A percentile compares a stretch with the other conserved stretches of the same genome.
Conservation (phyloP, 257 asterid species). For the Nicotiana attenuata region DNA sequence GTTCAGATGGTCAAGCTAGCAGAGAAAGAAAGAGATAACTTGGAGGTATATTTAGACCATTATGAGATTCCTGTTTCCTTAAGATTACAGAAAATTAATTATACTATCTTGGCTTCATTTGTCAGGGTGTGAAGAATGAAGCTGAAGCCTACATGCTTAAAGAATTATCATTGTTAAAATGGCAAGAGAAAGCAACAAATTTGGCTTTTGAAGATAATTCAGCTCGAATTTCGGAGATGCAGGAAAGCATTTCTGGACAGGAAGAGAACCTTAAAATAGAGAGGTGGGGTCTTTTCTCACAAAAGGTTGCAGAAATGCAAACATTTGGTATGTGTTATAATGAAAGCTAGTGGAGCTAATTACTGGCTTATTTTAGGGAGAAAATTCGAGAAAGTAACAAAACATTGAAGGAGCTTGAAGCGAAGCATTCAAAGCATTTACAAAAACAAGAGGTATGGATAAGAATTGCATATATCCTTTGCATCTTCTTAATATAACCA, state of each 20-base stretch:
- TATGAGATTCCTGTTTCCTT: not conserved
- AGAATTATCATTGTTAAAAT: conserved; percentile 71
- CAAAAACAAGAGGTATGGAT: conserved; percentile 73
- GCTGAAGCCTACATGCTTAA: conserved; percentile 97
- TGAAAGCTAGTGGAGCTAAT: not conserved
- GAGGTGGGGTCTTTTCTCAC: conserved; percentile 36
- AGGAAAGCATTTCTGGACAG: conserved; percentile 46
- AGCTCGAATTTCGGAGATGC: conserved; percentile 48
- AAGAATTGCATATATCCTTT: not conserved
- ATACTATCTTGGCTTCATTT: conserved; percentile 15
- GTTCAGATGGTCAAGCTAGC: conserved; percentile 98
- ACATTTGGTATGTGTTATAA: not conserved
- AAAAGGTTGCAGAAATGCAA: not conserved
- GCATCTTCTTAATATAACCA: not conserved
- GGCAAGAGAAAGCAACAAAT: conserved; percentile 93
- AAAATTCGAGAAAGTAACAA: conserved; percentile 33
- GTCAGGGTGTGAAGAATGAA: conserved; percentile 84
- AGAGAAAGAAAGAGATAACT: conserved; percentile 91
- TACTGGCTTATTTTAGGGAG: conserved; percentile 39
- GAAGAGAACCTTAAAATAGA: conserved; percentile 69
- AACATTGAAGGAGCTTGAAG: conserved; percentile 73
- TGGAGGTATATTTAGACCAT: conserved; percentile 55
- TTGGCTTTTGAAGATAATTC: conserved; percentile 72
- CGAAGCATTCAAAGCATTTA: conserved; percentile 57
- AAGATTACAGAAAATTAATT: not conserved